Evolutionary conservation across 139 green algal genomes (phyloP).

Genomic region (Pleodorina starrii): DNA sequence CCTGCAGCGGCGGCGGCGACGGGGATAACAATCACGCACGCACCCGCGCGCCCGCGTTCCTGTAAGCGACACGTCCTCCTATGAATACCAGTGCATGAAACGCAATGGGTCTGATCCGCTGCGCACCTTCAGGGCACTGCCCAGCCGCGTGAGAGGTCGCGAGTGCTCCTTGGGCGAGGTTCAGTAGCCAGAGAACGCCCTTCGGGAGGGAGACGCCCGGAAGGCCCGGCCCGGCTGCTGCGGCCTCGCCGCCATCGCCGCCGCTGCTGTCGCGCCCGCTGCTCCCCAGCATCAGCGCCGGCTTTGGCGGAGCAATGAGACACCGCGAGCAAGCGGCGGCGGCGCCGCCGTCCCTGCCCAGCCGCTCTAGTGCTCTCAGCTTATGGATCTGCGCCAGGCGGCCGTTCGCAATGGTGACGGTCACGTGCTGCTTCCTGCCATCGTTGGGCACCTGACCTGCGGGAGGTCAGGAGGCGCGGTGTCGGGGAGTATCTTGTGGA

Average conservation of each 20-base stretch:
- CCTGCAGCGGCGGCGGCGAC: no score
- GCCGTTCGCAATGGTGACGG: not conserved
- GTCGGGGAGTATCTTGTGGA: not conserved
- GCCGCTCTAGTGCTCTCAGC: not conserved
- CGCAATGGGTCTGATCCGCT: no score
- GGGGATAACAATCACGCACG: no score
- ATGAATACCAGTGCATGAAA: no score
- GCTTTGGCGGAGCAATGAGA: not conserved
- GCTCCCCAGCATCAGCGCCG: not conserved
- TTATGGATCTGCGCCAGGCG: not conserved
- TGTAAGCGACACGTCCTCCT: no score
- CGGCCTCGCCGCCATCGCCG: not conserved
- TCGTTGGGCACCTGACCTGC: not conserved
- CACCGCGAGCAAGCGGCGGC: no score
- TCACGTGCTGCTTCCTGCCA: not conserved
- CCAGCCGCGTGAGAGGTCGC: no score
- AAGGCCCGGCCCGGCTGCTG: not conserved
- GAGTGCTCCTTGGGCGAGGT: no score
- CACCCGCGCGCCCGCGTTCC: no score
- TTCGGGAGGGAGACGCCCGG: not conserved
- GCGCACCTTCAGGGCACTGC: no score
- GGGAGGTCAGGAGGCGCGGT: no score
- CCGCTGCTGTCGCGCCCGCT: not conserved
- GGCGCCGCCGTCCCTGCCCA: not conserved
- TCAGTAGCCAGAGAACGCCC: no score